A percentile compares a stretch with the other conserved stretches of the same genome.
Conservation (phyloP, 176 grass and related monocot species). For the Dendrocalamus sinicus region DNA sequence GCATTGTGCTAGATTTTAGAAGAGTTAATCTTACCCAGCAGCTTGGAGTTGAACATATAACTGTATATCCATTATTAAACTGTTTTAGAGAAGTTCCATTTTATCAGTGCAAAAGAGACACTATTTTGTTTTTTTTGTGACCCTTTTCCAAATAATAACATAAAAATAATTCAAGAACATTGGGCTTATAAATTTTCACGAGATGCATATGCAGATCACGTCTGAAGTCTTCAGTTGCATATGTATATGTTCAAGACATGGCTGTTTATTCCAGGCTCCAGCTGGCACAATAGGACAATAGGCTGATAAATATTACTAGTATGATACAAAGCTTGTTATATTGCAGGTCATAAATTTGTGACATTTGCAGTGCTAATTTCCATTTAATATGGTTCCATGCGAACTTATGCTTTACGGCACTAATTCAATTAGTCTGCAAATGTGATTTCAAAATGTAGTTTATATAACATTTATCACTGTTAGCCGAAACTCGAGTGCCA, state of each 20-base stretch:
- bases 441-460: neutral
- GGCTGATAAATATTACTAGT: neutral
- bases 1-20: conserved; percentile 13
- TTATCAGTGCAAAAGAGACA: neutral
- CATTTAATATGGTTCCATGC: neutral
- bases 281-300: neutral
- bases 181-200: neutral
- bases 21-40: neutral
- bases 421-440: neutral
- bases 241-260: neutral
- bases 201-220: neutral
- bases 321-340: conserved; percentile 7
- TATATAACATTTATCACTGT: neutral
- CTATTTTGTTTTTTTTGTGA: neutral
- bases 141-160: neutral
- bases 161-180: neutral
- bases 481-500: neutral
- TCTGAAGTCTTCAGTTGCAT: neutral
- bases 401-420: neutral
- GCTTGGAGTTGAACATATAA: neutral
- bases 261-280: neutral
- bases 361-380: too few species aligned
- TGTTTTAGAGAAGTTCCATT: too few species aligned
- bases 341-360: neutral
- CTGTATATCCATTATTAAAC: neutral